Evolutionary conservation across 148 eudicot genomes (phyloP).

Genomic region (Silene latifolia): DNA sequence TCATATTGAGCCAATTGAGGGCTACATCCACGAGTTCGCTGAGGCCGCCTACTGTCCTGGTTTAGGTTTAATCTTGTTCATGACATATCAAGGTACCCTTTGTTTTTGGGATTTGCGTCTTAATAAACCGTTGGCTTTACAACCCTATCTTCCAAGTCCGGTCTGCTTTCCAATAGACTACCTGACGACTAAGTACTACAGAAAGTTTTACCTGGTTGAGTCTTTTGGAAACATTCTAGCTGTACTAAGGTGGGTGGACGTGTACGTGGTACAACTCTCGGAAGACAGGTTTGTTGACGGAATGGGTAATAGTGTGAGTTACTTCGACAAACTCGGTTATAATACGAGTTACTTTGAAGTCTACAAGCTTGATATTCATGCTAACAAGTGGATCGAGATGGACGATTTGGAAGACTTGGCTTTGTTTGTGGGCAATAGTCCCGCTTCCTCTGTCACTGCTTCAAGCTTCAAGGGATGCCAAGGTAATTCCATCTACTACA

Average conservation of each 20-base stretch:
- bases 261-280: neutral
- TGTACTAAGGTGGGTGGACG: neutral
- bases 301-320: too few relatives aligned
- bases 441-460: slow-evolving; percentile 5
- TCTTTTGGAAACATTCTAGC: slow-evolving; percentile 1
- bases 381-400: slow-evolving; percentile 6
- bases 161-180: too few relatives aligned
- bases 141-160: neutral
- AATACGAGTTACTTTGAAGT: neutral
- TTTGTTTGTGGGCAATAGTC: neutral
- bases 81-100: neutral
- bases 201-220: neutral
- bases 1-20: neutral
- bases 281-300: too few relatives aligned
- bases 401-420: neutral
- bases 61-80: neutral
- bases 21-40: neutral
- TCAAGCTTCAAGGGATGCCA: neutral
- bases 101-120: neutral
- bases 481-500: slow-evolving; percentile 3
- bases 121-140: neutral
- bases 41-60: neutral
- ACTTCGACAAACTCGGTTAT: too few relatives aligned
- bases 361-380: neutral
- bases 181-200: too few relatives aligned